Conservation (phyloP, 441 rosid genomes). For the Pelargonium citronellum region DNA sequence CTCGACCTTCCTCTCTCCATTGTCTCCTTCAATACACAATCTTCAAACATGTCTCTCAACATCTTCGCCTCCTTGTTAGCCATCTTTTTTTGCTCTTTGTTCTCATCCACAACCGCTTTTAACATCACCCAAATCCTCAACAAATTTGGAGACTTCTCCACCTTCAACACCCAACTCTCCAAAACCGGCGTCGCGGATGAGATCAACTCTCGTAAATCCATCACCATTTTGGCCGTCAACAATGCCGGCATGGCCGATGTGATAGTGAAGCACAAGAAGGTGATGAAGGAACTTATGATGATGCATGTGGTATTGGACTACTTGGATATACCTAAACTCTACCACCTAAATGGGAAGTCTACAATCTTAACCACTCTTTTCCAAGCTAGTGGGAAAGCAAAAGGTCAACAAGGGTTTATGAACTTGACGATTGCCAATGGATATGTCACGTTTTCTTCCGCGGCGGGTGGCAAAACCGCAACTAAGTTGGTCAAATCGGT, state of each 20-base stretch:
- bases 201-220: constrained; percentile 23
- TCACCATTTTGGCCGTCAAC: constrained; percentile 30
- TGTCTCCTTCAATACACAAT: neutral
- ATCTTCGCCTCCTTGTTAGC: too few relatives aligned
- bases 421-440: constrained; percentile 13
- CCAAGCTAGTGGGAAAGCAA: constrained; percentile 28
- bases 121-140: constrained; percentile 30
- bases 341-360: neutral
- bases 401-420: constrained; percentile 25
- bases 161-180: constrained; percentile 20
- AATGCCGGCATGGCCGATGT: constrained; percentile 18
- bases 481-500: neutral
- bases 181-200: constrained; percentile 16
- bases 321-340: constrained; percentile 22
- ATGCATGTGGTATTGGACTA: constrained; percentile 33
- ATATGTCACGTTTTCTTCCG: neutral
- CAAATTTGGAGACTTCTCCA: constrained; percentile 18
- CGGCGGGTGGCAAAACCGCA: neutral
- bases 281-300: constrained; percentile 15
- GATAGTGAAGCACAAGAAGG: constrained; percentile 2
- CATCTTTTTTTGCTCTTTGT: constrained; percentile 8
- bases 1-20: neutral
- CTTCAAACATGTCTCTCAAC: constrained; percentile 12
- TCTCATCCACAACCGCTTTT: constrained; percentile 20
- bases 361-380: constrained; percentile 25